Evolutionary conservation across 2,329 filamentous ascomycete species (phyloP), one percentile per base, ranked within the genome.

Genomic region (Fusarium poae): DNA sequence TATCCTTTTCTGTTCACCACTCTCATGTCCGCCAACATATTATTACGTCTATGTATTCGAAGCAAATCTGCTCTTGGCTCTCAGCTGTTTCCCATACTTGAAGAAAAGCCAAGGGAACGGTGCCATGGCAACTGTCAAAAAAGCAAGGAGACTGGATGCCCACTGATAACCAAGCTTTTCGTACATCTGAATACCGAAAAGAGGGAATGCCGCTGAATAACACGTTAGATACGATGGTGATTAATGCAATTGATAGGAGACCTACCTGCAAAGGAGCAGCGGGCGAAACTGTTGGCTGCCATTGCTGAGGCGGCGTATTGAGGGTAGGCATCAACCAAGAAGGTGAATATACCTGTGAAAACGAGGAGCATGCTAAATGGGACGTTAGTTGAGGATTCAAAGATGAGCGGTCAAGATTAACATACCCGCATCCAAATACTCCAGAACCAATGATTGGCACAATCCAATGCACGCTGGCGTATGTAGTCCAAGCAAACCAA

Each of bases 91-190:
- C 18, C 70, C 70, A 18, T 72, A 69, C 21, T 49, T 67, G 21
- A 72, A 72, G 59, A 72, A 72, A 0, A 72, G 32, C 48, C 54
- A 72, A 2, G 70, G 70, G 2, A 72, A 67, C 3, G 70, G 70
- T 4, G 62, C 66, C 70, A 72, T 71, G 0, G 48, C 57, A 3
- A 69, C 23, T 5, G 70, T 72, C 12, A 72, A 16, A 8, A 72
- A 71, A 0, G 67, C 70, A 4, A 72, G 53, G 0, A 72, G 32
- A 32, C 60, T 71, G 2, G 70, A 68, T 0, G 58, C 70, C 70
- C 70, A 72, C 7, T 68, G 65, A 10, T 50, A 71, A 0, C 70
- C 70, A 18, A 72, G 65, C 3, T 40, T 71, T 0, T 72, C 50
- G 15, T 72, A 72, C 70, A 72, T 72, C 21, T 65, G 70, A 11